A percentile compares a stretch with the other conserved stretches of the same genome.
phyloP scores from a whole-genome alignment of 2,329 filamentous ascomycete species.

The Blastomyces gilchristii region DNA sequence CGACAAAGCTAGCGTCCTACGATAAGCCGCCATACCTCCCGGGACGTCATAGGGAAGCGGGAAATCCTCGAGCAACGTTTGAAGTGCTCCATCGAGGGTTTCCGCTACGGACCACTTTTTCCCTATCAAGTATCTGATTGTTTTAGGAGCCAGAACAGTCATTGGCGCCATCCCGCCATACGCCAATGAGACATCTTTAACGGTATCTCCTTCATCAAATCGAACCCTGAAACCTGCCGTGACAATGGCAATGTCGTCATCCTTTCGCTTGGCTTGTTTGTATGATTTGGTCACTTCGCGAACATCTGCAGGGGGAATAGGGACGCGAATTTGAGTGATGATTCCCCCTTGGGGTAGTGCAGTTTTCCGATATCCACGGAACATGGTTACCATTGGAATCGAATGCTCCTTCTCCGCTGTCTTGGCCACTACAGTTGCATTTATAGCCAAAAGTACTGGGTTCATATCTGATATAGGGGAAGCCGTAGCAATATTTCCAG shows the following conservation, averaged over 20 bases:
- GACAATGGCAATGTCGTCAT: slow-evolving; percentile 87
- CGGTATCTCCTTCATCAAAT: slow-evolving; percentile 51
- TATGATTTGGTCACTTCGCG: slow-evolving; percentile 72
- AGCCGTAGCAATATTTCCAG: slow-evolving; percentile 75
- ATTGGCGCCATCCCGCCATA: slow-evolving; percentile 83
- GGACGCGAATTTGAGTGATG: slow-evolving; percentile 68
- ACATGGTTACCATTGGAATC: slow-evolving; percentile 73
- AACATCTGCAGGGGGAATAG: slow-evolving; percentile 52
- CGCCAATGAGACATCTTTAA: slow-evolving; percentile 61
- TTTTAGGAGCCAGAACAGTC: slow-evolving; percentile 63
- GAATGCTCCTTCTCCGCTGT: slow-evolving; percentile 55
- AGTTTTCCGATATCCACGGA: slow-evolving; percentile 71
- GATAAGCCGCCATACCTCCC: slow-evolving; percentile 82
- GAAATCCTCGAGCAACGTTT: slow-evolving; percentile 65
- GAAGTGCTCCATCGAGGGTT: slow-evolving; percentile 72
- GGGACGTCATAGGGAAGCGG: slow-evolving; percentile 74
- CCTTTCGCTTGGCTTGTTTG: slow-evolving; percentile 83
- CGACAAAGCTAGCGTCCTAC: slow-evolving; percentile 68
- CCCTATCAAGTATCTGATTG: slow-evolving; percentile 57
- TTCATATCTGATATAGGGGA: slow-evolving; percentile 86
- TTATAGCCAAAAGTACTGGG: slow-evolving; percentile 70
- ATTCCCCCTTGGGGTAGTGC: slow-evolving; percentile 63
- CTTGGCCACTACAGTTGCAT: slow-evolving; percentile 63
- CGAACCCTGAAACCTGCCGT: slow-evolving; percentile 65
- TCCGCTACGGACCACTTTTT: slow-evolving; percentile 62